phyloP scores from a whole-genome alignment of 2,329 filamentous ascomycete genomes.

The Ophiognomonia clavigignenti-juglandacearum region DNA sequence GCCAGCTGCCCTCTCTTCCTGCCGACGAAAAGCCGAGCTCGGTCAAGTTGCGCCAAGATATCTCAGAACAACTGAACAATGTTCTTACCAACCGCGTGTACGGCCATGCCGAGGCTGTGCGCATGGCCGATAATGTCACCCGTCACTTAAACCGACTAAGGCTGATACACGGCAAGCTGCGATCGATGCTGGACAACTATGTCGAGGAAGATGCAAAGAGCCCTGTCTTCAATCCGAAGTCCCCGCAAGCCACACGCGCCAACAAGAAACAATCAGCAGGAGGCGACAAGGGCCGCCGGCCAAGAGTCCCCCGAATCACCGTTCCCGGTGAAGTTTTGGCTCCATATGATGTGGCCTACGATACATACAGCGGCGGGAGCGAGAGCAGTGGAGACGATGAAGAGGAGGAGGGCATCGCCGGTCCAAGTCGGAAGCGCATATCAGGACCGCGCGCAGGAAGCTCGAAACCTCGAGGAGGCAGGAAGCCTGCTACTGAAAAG shows the following conservation, averaged over 20 bases:
- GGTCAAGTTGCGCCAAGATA: conserved; percentile 50
- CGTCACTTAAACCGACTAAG: conserved; percentile 58
- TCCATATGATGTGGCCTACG: conserved; percentile 60
- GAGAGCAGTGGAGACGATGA: conserved; percentile 50
- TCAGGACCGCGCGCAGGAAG: conserved; percentile 27
- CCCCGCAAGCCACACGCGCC: conserved; percentile 45
- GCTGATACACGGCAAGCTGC: conserved; percentile 53
- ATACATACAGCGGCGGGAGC: conserved; percentile 49
- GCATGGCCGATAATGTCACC: conserved; percentile 59
- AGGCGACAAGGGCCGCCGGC: conserved; percentile 41
- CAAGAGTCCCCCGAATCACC: conserved; percentile 52
- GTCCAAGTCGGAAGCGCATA: conserved; percentile 30
- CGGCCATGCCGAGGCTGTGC: conserved; percentile 56
- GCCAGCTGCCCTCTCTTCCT: conserved; percentile 45
- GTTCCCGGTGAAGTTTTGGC: conserved; percentile 63
- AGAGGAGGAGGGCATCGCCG: conserved; percentile 37
- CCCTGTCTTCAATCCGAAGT: conserved; percentile 44
- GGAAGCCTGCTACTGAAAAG: conserved; percentile 26
- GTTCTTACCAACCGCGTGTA: conserved; percentile 53
- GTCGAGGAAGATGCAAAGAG: conserved; percentile 45
- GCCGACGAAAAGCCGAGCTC: conserved; percentile 43
- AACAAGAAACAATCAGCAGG: conserved; percentile 38
- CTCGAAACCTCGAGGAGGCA: conserved; percentile 44
- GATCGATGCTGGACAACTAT: conserved; percentile 56
- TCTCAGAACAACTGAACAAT: conserved; percentile 52